Base-by-base conservation (phyloP, 768 basidiomycete species). In the Suillus cothurnatus region DNA sequence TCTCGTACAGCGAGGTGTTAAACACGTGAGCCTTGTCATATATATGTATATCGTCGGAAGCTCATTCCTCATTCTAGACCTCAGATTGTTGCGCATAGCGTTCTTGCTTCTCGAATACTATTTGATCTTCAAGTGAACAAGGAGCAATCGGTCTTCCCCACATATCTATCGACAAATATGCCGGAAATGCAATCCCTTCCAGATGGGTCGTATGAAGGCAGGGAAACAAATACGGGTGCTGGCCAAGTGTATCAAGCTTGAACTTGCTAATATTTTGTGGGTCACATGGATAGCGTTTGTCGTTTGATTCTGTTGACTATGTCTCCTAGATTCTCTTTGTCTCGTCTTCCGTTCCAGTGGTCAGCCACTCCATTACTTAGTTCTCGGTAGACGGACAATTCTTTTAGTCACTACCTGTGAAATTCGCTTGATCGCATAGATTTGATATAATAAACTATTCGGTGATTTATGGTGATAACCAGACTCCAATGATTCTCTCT, bases 81-180 rank as follows among this genome's bases (percentile, higher is more conserved):
- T 5, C 62, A 63, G 21, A 53, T 56, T 12, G 62, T 63, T 52
- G 21, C 28, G 26, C 62, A 63, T 7, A 63, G 49, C 62, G 50
- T 63, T 47, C 47, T 63, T 32, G 62, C 62, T 8, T 63, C 62
- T 17, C 52, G 62, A 38, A 63, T 52, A 15, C 39, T 63, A 26
- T 63, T 63, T 19, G 56, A 39, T 52, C 49, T 63, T n/a, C 62
- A 21, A 34, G 36, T 6, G 47, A 28, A 23, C 36, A 17, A 7
- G 12, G 49, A 15, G 14, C 49, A 47, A 47, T 12, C 23, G 14
- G 15, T 17, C 49, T 15, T 26, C 49, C 49, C 49, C 15, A 26
- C 49, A 26, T 50, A 26, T 26, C 7, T 14, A 26, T 26, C 6
- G 49, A 50, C 49, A 6, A 26, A 2, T 50, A 3, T 26, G 15